Conservation (phyloP, 176 grass and related monocot genomes). For the Lolium multiflorum region DNA sequence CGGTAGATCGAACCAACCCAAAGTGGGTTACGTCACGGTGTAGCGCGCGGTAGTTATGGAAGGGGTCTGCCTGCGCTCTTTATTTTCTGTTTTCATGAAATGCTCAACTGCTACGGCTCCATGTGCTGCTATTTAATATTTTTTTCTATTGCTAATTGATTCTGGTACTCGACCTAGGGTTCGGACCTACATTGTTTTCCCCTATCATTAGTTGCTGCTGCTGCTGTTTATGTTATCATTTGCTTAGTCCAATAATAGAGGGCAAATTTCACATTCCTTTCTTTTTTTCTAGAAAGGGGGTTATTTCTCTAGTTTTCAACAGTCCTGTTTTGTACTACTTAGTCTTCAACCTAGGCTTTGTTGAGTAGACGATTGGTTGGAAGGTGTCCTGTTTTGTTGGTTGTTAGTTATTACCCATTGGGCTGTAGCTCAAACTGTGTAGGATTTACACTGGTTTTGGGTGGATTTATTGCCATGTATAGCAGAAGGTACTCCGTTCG, state of each 20-base stretch:
- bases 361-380: background rate
- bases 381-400: slow-evolving; percentile 13
- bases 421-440: background rate
- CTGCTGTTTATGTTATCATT: background rate
- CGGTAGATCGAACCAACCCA: slow-evolving; percentile 39
- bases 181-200: slow-evolving; percentile 9
- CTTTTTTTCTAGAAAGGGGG: background rate
- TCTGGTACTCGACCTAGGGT: slow-evolving; percentile 21
- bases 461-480: background rate
- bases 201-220: slow-evolving; percentile 19
- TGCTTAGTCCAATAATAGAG: slow-evolving; percentile 20
- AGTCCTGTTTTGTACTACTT: background rate
- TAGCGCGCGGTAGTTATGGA: background rate
- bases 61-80: slow-evolving; percentile 28
- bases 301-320: background rate
- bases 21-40: background rate
- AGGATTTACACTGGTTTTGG: slow-evolving; percentile 26
- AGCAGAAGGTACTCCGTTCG: background rate
- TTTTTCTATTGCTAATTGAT: background rate
- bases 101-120: slow-evolving; percentile 8
- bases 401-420: background rate
- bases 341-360: background rate
- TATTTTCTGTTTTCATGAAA: slow-evolving; percentile 24
- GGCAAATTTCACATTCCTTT: background rate
- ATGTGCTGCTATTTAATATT: slow-evolving; percentile 19